Conservation (phyloP, 1,139 yeast species). For the Diutina siamensis region DNA sequence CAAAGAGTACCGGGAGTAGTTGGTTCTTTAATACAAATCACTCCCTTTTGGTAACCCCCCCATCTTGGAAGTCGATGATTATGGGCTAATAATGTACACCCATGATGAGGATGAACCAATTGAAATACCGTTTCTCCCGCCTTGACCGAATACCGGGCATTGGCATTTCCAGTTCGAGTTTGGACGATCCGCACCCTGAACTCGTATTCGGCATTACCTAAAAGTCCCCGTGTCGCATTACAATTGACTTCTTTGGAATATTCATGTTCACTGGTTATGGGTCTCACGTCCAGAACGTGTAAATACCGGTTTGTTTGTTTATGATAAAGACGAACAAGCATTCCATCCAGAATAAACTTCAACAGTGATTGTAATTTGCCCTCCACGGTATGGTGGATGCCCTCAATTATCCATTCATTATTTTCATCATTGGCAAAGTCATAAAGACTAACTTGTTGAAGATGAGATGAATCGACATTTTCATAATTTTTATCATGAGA, state of each 20-base stretch:
- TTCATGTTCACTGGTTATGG: conserved; percentile 75
- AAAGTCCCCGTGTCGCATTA: conserved; percentile 23
- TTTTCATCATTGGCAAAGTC: conserved; percentile 38
- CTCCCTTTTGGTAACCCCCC: conserved; percentile 67
- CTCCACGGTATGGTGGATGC: conserved; percentile 19
- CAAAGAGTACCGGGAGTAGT: conserved; percentile 48
- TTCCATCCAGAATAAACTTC: conserved; percentile 35
- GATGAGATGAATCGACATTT: conserved; percentile 32
- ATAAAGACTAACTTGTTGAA: conserved; percentile 62
- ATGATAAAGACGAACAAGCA: conserved; percentile 50
- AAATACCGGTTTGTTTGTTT: conserved; percentile 46
- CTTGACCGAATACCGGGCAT: conserved; percentile 30
- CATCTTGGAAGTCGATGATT: conserved; percentile 51
- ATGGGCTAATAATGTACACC: conserved; percentile 55
- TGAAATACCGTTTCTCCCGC: conserved; percentile 48
- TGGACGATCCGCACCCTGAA: conserved; percentile 1
- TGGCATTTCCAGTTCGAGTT: conserved; percentile 11
- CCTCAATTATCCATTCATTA: conserved; percentile 62
- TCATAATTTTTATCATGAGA: conserved; percentile 47
- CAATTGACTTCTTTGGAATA: conserved; percentile 67
- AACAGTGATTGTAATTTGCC: conserved; percentile 21
- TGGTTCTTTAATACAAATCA: conserved; percentile 60
- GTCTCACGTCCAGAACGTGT: conserved; percentile 46
- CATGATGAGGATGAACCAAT: conserved; percentile 45
- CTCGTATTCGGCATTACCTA: conserved; percentile 3